phyloP scores from a whole-genome alignment of 1,284 basidiomycete genomes.

The Ceraceosorus guamensis region DNA sequence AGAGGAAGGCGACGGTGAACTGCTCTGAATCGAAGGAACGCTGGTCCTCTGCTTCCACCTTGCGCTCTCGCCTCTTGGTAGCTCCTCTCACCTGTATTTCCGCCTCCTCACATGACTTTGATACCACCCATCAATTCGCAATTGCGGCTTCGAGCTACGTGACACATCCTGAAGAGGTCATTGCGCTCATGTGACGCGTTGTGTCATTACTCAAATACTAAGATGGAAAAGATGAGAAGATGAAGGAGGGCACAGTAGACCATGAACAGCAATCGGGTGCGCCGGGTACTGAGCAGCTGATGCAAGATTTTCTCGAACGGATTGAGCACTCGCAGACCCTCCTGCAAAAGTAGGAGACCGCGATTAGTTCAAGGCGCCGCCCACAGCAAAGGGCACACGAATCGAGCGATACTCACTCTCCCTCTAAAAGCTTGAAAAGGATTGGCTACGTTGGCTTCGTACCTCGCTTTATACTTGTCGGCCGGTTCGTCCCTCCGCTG shows the following conservation, averaged over 20 bases:
- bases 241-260: constrained; percentile 72
- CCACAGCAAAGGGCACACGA: too few relatives aligned
- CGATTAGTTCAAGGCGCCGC: too few relatives aligned
- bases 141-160: too few relatives aligned
- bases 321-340: constrained; percentile 56
- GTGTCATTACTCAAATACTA: too few relatives aligned
- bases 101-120: too few relatives aligned
- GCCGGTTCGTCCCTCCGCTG: constrained; percentile 29
- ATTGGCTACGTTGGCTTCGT: constrained; percentile 85
- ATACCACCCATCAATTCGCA: too few relatives aligned
- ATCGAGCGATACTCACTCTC: constrained; percentile 61
- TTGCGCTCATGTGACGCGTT: too few relatives aligned
- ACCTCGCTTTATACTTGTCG: constrained; percentile 73
- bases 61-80: too few relatives aligned
- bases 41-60: too few relatives aligned
- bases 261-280: constrained; percentile 63
- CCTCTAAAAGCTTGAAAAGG: constrained; percentile 95
- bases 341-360: too few relatives aligned
- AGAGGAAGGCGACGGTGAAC: constrained; percentile 3
- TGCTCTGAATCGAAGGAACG: not conserved
- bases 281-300: constrained; percentile 68
- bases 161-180: too few relatives aligned
- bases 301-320: constrained; percentile 83
- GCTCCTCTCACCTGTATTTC: too few relatives aligned
- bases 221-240: constrained; percentile 66